Evolutionary conservation across 345 rosid species (phyloP).

Genomic region (Populus nigra): DNA sequence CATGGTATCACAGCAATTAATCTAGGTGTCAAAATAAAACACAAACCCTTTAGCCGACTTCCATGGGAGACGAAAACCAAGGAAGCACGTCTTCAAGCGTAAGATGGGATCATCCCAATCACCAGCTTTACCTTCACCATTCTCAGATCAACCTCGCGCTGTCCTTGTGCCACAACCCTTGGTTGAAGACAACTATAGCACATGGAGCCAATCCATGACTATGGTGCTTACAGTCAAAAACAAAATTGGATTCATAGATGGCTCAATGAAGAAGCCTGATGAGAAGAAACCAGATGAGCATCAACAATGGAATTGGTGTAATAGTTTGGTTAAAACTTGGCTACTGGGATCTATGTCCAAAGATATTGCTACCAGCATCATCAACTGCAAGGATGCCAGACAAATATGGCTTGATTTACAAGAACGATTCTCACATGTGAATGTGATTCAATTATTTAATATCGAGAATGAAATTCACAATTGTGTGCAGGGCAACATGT

Average conservation of each 20-base stretch:
- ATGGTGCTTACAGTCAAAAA: neutral
- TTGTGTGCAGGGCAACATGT: neutral
- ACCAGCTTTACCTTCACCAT: neutral
- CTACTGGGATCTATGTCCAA: too few species aligned
- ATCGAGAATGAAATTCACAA: slow-evolving; percentile 1
- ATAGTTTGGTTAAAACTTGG: neutral
- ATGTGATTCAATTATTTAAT: neutral
- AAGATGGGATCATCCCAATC: neutral
- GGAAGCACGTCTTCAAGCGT: neutral
- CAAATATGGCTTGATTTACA: neutral
- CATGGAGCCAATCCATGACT: too few species aligned
- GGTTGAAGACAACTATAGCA: too few species aligned
- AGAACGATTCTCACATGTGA: too few species aligned
- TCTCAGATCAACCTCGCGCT: neutral
- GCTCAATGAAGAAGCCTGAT: neutral
- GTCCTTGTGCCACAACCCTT: neutral
- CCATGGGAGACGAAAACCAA: neutral
- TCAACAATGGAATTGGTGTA: neutral
- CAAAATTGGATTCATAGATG: neutral
- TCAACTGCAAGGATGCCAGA: neutral
- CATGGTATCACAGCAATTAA: too few species aligned
- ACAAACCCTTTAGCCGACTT: neutral
- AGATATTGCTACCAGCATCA: neutral
- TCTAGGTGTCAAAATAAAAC: too few species aligned
- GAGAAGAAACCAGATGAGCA: neutral